Base-by-base conservation (phyloP, 768 basidiomycete species). In the Leccinellum luteum region DNA sequence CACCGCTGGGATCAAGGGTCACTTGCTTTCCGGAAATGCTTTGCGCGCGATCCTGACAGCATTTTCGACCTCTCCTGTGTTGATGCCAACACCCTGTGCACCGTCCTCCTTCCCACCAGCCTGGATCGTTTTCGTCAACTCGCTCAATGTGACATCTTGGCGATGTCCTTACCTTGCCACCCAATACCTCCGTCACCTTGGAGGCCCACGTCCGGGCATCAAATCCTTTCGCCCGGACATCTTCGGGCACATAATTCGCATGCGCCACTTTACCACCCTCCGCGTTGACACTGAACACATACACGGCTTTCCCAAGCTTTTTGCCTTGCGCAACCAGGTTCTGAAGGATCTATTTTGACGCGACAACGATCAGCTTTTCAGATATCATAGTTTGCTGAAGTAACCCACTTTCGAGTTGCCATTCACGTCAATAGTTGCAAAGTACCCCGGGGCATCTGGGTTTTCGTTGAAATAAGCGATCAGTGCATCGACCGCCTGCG, bases 71-170 rank as follows among this genome's bases (percentile, higher is more conserved):
- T 82, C 86, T 25, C 73, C 73, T 1, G 80, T 71, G 59, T 91
- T 80, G 3, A 78, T 74, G 30, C 97, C 97, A 14, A 96, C 85
- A 25, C 97, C 97, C 67, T 95, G 93, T 2, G 90, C 89, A 55
- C 84, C 81, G 35, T 98, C 97, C 58, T 92, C 92, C 74, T 95
- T 98, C 14, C 97, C 97, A 54, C 97, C 97, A 52, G 93, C 93
- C 92, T 94, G 56, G 53, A 54, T 58, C 28, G 38, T 56, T 35
- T 59, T 32, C 27, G 54, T 69, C 31, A 47, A 31, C 9, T 47
- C 52, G 52, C 56, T 19, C 53, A 44, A 53, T 41, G 25, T 19
- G 47, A 15, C 45, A 28, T 21, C 19, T 2, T 10, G 51, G 17
- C 1, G 3, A 66, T 76, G 0, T 27, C n/a, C 68, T 65, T 64